Percentiles rank a stretch among this genome's conserved stretches.
These are phyloP conservation scores for Pseudogymnoascus sp. DNA, from an alignment of 2,329 filamentous ascomycete genomes.

Conservation along the genomic window DNA sequence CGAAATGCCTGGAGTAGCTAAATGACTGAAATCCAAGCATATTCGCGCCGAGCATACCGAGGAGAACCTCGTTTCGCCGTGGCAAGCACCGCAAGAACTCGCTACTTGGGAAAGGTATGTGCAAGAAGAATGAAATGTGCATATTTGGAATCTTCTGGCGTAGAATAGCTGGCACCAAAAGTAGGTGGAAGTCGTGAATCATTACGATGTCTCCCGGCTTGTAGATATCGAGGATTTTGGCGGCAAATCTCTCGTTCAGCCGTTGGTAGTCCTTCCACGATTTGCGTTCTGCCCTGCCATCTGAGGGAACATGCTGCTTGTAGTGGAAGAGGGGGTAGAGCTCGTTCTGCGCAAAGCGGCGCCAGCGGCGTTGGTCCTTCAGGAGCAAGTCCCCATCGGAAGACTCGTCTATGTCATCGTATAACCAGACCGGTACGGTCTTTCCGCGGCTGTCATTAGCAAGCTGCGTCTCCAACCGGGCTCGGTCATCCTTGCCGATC, in stretches of 20 bases:
- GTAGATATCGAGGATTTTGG: slow-evolving; percentile 80
- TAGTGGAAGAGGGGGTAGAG: slow-evolving; percentile 93
- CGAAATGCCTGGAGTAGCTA: slow-evolving; percentile 90
- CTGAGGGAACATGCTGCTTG: slow-evolving; percentile 84
- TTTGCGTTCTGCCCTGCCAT: slow-evolving; percentile 70
- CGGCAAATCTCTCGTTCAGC: slow-evolving; percentile 87
- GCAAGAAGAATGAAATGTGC: slow-evolving; percentile 91
- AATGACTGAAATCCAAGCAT: slow-evolving; percentile 93
- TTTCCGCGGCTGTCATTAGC: slow-evolving; percentile 64
- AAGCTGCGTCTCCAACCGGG: slow-evolving; percentile 65
- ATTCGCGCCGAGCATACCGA: slow-evolving; percentile 83
- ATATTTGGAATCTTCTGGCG: slow-evolving; percentile 79
- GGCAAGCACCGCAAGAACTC: slow-evolving; percentile 88
- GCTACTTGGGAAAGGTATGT: slow-evolving; percentile 91
- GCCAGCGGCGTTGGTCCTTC: slow-evolving; percentile 79
- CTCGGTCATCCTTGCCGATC: slow-evolving; percentile 61
- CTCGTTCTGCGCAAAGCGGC: slow-evolving; percentile 82
- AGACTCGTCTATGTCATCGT: slow-evolving; percentile 61
- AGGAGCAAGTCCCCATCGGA: slow-evolving; percentile 61
- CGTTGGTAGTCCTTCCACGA: slow-evolving; percentile 90
- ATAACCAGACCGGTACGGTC: slow-evolving; percentile 82
- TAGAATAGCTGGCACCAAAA: slow-evolving; percentile 81
- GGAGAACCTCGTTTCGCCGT: slow-evolving; percentile 79
- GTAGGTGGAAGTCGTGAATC: slow-evolving; percentile 89
- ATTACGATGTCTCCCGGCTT: slow-evolving; percentile 87